Conservation (phyloP, 768 basidiomycete genomes). For the Termitomyces sp. region DNA sequence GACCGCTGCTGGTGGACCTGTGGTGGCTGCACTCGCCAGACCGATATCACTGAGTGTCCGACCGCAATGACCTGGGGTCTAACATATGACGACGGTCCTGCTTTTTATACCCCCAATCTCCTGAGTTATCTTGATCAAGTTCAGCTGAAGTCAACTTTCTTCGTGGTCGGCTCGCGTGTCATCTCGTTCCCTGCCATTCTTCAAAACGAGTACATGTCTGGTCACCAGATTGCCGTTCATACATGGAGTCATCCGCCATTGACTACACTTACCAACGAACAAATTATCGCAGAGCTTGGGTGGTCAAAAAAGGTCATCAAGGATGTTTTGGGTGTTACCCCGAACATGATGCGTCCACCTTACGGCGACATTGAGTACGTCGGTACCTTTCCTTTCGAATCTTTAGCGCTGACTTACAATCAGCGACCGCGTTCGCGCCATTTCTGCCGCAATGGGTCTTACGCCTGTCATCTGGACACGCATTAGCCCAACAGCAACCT, state of each 20-base stretch:
- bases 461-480: conserved; percentile 85
- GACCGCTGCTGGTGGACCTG: conserved; percentile 81
- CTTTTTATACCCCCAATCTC: conserved; percentile 70
- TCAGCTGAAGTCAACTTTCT: conserved; percentile 80
- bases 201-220: conserved; percentile 70
- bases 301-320: conserved; percentile 86
- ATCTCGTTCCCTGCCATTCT: conserved; percentile 67
- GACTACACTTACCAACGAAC: conserved; percentile 73
- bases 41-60: conserved; percentile 77
- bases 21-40: conserved; percentile 60
- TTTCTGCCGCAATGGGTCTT: conserved; percentile 78
- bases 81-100: conserved; percentile 79
- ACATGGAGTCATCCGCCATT: conserved; percentile 71
- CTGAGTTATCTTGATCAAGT: conserved; percentile 63
- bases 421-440: conserved; percentile 84
- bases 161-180: conserved; percentile 79
- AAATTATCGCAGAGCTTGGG: conserved; percentile 84
- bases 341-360: conserved; percentile 78
- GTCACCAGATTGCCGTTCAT: conserved; percentile 74
- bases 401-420: conserved; percentile 4
- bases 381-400: background rate
- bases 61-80: conserved; percentile 53
- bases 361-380: conserved; percentile 76
- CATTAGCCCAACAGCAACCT: conserved; percentile 53
- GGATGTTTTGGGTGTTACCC: conserved; percentile 75